Conservation (phyloP, 345 rosid genomes). For the Clarkia xantiana region DNA sequence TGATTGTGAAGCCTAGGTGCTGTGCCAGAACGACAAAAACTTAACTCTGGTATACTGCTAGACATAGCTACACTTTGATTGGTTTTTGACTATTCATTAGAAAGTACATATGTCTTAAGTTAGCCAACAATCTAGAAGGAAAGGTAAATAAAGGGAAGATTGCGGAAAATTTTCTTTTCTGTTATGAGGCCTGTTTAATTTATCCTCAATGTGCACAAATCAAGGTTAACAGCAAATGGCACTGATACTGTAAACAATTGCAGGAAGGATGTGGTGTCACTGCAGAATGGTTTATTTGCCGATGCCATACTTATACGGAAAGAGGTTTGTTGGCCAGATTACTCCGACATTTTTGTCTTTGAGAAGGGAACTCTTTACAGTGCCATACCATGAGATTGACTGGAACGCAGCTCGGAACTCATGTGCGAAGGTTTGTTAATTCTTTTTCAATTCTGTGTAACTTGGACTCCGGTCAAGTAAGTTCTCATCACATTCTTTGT, state of each 20-base stretch:
- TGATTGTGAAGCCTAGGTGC: too few relatives aligned
- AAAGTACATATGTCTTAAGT: too few relatives aligned
- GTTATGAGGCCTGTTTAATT: too few relatives aligned
- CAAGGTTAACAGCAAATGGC: neutral
- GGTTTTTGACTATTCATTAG: too few relatives aligned
- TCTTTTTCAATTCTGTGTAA: slow-evolving; percentile 4
- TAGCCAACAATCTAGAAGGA: too few relatives aligned
- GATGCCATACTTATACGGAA: slow-evolving; percentile 88
- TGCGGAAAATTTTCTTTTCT: too few relatives aligned
- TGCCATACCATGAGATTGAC: slow-evolving; percentile 75
- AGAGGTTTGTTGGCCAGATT: slow-evolving; percentile 90
- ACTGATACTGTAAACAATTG: slow-evolving; percentile 4
- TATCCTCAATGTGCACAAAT: too few relatives aligned
- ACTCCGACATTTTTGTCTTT: slow-evolving; percentile 70
- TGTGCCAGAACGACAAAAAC: too few relatives aligned
- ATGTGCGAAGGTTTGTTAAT: slow-evolving; percentile 77
- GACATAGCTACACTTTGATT: too few relatives aligned
- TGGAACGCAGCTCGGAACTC: slow-evolving; percentile 76
- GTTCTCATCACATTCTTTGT: neutral
- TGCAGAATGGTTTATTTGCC: slow-evolving; percentile 99
- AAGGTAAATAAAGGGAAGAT: too few relatives aligned
- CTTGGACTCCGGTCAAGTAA: neutral
- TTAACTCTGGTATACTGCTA: too few relatives aligned
- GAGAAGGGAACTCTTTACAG: slow-evolving; percentile 71
- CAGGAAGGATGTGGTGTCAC: slow-evolving; percentile 99